Evolutionary conservation across 1,139 yeast species (phyloP), one percentile per base, ranked within the genome.

Genomic region (Candida frijolesensis): DNA sequence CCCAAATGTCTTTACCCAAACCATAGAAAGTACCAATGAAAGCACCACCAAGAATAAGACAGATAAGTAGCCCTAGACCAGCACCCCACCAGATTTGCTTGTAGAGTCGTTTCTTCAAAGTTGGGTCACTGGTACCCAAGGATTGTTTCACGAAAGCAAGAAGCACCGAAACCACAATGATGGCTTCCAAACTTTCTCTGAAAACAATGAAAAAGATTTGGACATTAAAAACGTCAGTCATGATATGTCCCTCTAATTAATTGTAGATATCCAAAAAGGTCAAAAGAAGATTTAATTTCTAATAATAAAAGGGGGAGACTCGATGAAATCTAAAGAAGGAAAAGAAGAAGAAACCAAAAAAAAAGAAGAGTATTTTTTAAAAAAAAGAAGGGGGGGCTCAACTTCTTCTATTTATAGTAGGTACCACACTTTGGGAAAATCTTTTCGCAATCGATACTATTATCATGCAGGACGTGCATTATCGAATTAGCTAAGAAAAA

Each of bases 131-230:
- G 46, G 87, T 25, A 25, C 29, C 88, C 51, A 87, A 75, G 63
- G 89, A 86, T 71, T 89, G 96, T 65, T 87, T 89, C 53, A 90
- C 81, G 69, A 90, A 90, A 14, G 96, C 91, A 52, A 90, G 76
- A 51, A 90, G 76, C 45, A 91, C 96, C 7, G 97, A 88, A 49
- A 90, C 85, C 55, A 90, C 90, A 54, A 90, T 82, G 40, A 90
- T 81, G 47, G 96, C 96, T 71, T 90, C 97, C 54, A 90, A 75
- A 3, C 95, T 77, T 70, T 90, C 97, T 71, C 97, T 82, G 61
- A 91, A 80, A 52, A 89, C 89, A 60, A 91, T 86, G 73, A 90
- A 89, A 72, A 89, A 90, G 56, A 79, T 71, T 58, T 76, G 78
- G 41, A 77, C 82, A 64, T 76, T 79, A 60, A 79, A 79, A 48